A percentile compares a stretch with the other conserved stretches of the same genome.
Conservation (phyloP, 192 early-diverging fungal genomes). For the Phycomyces blakesleeanus region DNA sequence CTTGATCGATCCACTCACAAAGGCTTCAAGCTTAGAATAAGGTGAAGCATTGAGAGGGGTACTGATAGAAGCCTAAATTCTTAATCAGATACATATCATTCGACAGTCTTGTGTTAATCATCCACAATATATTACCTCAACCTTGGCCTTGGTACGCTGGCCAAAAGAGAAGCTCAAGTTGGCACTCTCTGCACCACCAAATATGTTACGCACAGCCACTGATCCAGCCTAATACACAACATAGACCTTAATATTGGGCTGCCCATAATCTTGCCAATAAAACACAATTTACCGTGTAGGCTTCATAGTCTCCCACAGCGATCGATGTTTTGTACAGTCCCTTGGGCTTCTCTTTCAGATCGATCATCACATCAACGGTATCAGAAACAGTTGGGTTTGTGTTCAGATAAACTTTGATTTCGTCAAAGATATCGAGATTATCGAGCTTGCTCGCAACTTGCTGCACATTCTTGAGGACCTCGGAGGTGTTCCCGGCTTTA, state of each 20-base stretch:
- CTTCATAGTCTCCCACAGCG: constrained; percentile 79
- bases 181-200: constrained; percentile 83
- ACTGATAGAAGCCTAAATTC: constrained; percentile 18
- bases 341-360: constrained; percentile 62
- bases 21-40: constrained; percentile 48
- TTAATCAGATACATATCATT: too few relatives aligned
- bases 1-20: constrained; percentile 20
- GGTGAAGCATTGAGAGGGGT: constrained; percentile 67
- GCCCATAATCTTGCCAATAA: not conserved
- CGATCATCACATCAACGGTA: constrained; percentile 68
- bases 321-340: constrained; percentile 75
- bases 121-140: constrained; percentile 37
- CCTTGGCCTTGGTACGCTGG: constrained; percentile 37
- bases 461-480: constrained; percentile 52
- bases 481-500: constrained; percentile 45
- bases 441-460: constrained; percentile 49
- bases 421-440: constrained; percentile 67
- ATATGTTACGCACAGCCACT: constrained; percentile 70
- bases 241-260: not conserved
- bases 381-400: constrained; percentile 39
- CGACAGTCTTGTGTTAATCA: not conserved
- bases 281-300: constrained; percentile 57
- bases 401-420: constrained; percentile 63
- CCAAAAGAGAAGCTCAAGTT: constrained; percentile 41
- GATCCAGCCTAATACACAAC: constrained; percentile 30